Evolutionary conservation across 495 filamentous ascomycete genomes (phyloP), one percentile per base, ranked within the genome.

Genomic region (Monascus purpureus): DNA sequence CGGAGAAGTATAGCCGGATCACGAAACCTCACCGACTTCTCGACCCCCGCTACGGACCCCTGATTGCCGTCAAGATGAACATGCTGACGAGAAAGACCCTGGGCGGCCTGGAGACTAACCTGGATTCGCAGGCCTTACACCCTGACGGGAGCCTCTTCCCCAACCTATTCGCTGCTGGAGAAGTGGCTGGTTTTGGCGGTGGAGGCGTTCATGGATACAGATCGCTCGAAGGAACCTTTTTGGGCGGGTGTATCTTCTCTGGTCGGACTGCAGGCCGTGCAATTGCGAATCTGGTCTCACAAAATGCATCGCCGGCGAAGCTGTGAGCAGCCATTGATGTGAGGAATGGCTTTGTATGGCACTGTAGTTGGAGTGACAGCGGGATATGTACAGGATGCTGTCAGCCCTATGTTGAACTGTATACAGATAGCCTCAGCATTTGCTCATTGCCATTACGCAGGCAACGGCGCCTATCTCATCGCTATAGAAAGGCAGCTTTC

Each of bases 181-280:
- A 70, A 45, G 61, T 50, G 11, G 63, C 66, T 6, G 66, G 66
- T 4, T 70, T 70, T 29, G 66, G 66, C 1, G 66, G 65, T 5
- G 65, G 66, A 4, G 66, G 66, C 16, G 61, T 67, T 0, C 66
- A 70, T 32, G 66, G 66, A 4, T 67, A 67, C 16, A 63, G 45
- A 28, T 56, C 63, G 14, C 50, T 70, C 7, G 64, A 70, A 45
- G 65, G 65, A 8, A 69, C 62, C 4, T 69, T 59, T 31, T 41
- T 59, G 4, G 53, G 63, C 2, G 64, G 64, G 8, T 68, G 64
- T 24, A 67, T 68, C 31, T 68, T 68, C 39, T 66, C 64, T 0
- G 64, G 64, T 0, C 30, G 63, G 19, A 59, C 60, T 1, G 64
- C 64, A 0, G 63, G 64, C 4, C 36, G 55, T 25, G 60, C 55